Evolutionary conservation across 768 basidiomycete species (phyloP).

Genomic region (Lanmaoa pseudosensibilis): DNA sequence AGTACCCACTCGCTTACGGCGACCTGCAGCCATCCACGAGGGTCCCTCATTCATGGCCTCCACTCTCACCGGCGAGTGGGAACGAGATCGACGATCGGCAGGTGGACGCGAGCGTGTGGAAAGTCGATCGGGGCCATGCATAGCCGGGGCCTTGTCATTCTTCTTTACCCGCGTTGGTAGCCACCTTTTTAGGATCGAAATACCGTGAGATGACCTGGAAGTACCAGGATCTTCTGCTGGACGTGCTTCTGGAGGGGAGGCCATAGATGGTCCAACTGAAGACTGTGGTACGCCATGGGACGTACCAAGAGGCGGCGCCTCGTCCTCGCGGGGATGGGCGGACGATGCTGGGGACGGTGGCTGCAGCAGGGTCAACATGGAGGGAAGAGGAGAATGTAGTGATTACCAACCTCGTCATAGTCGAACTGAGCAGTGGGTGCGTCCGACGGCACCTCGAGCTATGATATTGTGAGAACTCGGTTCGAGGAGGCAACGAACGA

Average conservation of each 20-base stretch:
- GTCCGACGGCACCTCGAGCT: background rate
- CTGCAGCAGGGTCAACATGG: background rate
- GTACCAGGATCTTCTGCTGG: background rate
- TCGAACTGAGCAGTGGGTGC: background rate
- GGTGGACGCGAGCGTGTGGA: background rate
- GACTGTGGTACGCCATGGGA: background rate
- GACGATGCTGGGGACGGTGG: background rate
- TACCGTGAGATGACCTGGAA: too few species aligned
- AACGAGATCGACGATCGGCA: background rate
- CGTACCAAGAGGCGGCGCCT: background rate
- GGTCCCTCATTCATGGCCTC: background rate
- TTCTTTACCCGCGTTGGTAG: background rate
- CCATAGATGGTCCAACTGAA: background rate
- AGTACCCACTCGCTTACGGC: background rate
- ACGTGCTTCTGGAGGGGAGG: background rate
- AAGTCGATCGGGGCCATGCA: background rate
- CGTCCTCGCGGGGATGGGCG: background rate
- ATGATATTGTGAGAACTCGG: too few species aligned
- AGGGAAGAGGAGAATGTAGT: too few species aligned
- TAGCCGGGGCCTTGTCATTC: accelerated
- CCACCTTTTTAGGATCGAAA: background rate
- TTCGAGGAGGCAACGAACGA: too few species aligned
- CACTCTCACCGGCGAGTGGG: background rate
- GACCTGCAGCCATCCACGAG: background rate
- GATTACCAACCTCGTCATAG: background rate